These are phyloP conservation scores for Stereocaulon alpinum DNA, from an alignment of 495 filamentous ascomycete species.

Conservation along the genomic window DNA sequence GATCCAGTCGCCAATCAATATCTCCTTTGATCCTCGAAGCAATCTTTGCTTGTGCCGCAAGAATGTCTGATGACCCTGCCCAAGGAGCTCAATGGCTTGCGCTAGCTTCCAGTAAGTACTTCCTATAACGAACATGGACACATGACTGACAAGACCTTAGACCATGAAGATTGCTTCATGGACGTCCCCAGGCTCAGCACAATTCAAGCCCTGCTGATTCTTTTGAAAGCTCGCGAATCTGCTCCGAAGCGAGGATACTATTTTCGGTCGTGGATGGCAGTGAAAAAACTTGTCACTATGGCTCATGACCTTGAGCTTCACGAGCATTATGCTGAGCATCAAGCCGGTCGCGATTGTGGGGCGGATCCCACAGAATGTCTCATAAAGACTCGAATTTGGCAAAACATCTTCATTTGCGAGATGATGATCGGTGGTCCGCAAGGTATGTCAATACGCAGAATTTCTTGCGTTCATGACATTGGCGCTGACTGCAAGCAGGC, in stretches of 20 bases:
- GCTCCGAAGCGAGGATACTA: slow-evolving; percentile 91
- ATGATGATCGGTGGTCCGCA: slow-evolving; percentile 92
- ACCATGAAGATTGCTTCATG: slow-evolving; percentile 92
- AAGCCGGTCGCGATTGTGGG: slow-evolving; percentile 57
- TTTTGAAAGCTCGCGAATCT: slow-evolving; percentile 86
- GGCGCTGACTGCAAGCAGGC: slow-evolving; percentile 43
- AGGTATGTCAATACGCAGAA: slow-evolving; percentile 43
- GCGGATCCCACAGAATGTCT: slow-evolving; percentile 63
- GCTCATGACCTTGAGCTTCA: slow-evolving; percentile 86
- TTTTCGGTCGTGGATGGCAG: slow-evolving; percentile 95
- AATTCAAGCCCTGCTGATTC: slow-evolving; percentile 78
- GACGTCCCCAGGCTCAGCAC: slow-evolving; percentile 90
- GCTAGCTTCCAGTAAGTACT: slow-evolving; percentile 69
- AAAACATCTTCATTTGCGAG: slow-evolving; percentile 76
- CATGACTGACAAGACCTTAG: slow-evolving; percentile 35
- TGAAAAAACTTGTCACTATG: slow-evolving; percentile 86
- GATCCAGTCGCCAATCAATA: slow-evolving; percentile 70
- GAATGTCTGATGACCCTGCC: slow-evolving; percentile 69
- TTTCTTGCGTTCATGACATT: slow-evolving; percentile 6
- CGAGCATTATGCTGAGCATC: slow-evolving; percentile 72
- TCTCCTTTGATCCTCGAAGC: slow-evolving; percentile 89
- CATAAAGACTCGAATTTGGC: slow-evolving; percentile 82
- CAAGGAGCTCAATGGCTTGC: slow-evolving; percentile 92
- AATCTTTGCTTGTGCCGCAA: slow-evolving; percentile 86
- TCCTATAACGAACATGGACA: neutral